Percentiles rank a stretch among this genome's conserved stretches.
These are phyloP conservation scores for Kazachstania martiniae DNA, from an alignment of 805 yeast species.

Conservation along the genomic window DNA sequence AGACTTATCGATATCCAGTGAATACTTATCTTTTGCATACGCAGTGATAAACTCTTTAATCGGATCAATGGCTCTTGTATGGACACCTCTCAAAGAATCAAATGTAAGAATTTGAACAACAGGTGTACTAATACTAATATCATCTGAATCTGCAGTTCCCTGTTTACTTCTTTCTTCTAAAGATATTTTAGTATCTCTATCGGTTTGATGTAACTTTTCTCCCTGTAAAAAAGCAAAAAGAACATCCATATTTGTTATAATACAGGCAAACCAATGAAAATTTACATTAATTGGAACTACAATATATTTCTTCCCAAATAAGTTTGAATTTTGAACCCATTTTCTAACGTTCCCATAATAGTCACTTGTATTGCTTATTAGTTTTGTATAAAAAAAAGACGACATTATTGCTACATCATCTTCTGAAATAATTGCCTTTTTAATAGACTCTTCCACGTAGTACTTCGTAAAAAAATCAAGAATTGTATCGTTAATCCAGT, in stretches of 20 bases:
- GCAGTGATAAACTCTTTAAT: conserved; percentile 48
- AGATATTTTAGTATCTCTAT: not conserved
- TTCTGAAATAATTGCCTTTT: conserved; percentile 20
- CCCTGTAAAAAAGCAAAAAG: conserved; percentile 10
- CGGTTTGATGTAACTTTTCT: not conserved
- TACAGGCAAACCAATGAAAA: conserved; percentile 81
- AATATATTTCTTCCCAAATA: conserved; percentile 46
- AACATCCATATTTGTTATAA: conserved; percentile 44
- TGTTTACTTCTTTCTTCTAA: not conserved
- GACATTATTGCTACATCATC: conserved; percentile 51
- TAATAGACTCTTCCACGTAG: conserved; percentile 32
- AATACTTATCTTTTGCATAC: conserved; percentile 59
- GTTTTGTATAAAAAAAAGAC: conserved; percentile 71
- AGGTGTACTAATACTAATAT: conserved; percentile 12
- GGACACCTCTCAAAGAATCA: conserved; percentile 59
- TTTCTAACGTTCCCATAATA: conserved; percentile 56
- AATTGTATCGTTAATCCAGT: conserved; percentile 83
- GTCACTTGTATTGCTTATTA: conserved; percentile 32
- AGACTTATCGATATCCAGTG: conserved; percentile 34
- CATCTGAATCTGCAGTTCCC: conserved; percentile 5
- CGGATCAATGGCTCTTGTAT: conserved; percentile 44
- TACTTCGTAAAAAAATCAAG: conserved; percentile 74
- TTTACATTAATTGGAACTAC: conserved; percentile 75
- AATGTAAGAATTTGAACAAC: conserved; percentile 42
- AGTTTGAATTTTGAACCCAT: conserved; percentile 68